phyloP scores from a whole-genome alignment of 2,329 filamentous ascomycete genomes.

The Alternaria panax region DNA sequence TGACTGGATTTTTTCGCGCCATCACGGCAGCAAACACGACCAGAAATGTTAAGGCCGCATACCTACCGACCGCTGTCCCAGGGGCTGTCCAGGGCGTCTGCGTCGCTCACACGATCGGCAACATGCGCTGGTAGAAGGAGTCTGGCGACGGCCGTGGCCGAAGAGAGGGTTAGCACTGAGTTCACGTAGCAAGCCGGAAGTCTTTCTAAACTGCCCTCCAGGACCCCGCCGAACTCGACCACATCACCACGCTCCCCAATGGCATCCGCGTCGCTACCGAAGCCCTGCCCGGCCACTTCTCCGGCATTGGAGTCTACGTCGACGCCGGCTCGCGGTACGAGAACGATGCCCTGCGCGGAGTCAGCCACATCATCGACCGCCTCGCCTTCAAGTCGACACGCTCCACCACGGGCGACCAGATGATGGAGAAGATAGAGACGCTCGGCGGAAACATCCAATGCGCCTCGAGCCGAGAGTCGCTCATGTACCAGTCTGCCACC shows the following conservation, averaged over 20 bases:
- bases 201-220: slow-evolving; percentile 43
- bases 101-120: slow-evolving; percentile 25
- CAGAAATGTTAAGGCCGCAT: slow-evolving; percentile 44
- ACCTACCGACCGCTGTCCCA: slow-evolving; percentile 40
- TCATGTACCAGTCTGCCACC: slow-evolving; percentile 99
- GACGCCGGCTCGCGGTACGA: slow-evolving; percentile 96
- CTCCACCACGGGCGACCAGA: slow-evolving; percentile 75
- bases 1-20: slow-evolving; percentile 16
- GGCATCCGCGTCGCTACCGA: slow-evolving; percentile 94
- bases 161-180: slow-evolving; percentile 42
- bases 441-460: slow-evolving; percentile 97
- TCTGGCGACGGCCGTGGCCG: slow-evolving; percentile 42
- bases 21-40: slow-evolving; percentile 5
- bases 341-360: slow-evolving; percentile 80
- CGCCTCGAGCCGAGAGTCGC: slow-evolving; percentile 89
- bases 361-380: slow-evolving; percentile 95
- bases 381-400: slow-evolving; percentile 91
- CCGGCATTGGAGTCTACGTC: slow-evolving; percentile 93
- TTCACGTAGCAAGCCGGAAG: slow-evolving; percentile 4
- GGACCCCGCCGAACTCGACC: slow-evolving; percentile 87
- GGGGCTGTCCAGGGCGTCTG: slow-evolving; percentile 30
- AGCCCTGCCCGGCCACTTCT: slow-evolving; percentile 91
- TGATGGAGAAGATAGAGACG: slow-evolving; percentile 86
- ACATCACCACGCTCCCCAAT: slow-evolving; percentile 88
- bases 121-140: slow-evolving; percentile 34